Evolutionary conservation across 345 rosid genomes (phyloP).

Genomic region (Bruguiera sexangula): DNA sequence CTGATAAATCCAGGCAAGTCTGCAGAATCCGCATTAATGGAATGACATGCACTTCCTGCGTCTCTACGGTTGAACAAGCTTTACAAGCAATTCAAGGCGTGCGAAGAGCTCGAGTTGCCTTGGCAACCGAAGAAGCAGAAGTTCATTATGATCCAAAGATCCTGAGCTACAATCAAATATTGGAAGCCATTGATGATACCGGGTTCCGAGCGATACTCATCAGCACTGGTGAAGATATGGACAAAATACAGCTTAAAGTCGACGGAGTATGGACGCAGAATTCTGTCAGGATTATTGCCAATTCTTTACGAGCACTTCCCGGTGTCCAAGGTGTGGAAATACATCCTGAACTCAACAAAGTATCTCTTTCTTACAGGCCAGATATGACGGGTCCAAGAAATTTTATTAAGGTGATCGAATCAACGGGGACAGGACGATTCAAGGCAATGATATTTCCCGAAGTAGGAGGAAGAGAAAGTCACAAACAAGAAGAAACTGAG

Average conservation of each 20-base stretch:
- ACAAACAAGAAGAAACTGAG: conserved; percentile 58
- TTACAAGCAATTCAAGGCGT: conserved; percentile 63
- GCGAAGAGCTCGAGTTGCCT: conserved; percentile 66
- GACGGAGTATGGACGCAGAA: conserved; percentile 54
- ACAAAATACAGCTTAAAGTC: conserved; percentile 66
- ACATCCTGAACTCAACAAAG: conserved; percentile 31
- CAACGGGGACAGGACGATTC: conserved; percentile 64
- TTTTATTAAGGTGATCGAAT: conserved; percentile 69
- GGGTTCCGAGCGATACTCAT: conserved; percentile 75
- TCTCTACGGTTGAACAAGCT: conserved; percentile 64
- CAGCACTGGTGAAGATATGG: conserved; percentile 66
- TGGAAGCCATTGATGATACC: conserved; percentile 49
- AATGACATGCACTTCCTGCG: conserved; percentile 92
- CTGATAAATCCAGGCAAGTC: conserved; percentile 45
- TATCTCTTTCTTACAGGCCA: conserved; percentile 63
- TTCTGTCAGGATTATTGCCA: conserved; percentile 49
- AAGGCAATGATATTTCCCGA: conserved; percentile 67
- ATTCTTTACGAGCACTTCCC: conserved; percentile 79
- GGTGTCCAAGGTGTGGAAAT: conserved; percentile 53
- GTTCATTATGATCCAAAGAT: conserved; percentile 58
- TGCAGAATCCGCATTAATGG: conserved; percentile 73
- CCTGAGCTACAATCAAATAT: conserved; percentile 35
- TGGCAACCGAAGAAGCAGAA: conserved; percentile 90
- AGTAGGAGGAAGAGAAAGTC: conserved; percentile 57
- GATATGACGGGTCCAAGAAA: conserved; percentile 77